These are phyloP conservation scores for Saccharomyces hybrid DNA, from an alignment of 1,139 yeast species.

Conservation along the genomic window DNA sequence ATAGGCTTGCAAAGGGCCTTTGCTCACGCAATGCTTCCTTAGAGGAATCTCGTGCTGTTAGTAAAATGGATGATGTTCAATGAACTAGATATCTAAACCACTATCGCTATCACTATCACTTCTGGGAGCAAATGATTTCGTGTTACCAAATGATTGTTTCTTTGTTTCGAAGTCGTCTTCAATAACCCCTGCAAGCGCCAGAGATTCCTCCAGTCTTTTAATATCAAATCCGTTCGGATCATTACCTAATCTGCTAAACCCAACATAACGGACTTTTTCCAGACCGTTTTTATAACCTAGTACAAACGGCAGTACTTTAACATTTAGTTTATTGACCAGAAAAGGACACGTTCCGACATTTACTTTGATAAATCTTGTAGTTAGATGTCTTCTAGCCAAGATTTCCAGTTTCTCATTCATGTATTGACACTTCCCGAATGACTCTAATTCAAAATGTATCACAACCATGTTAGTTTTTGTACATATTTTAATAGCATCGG, in stretches of 20 bases:
- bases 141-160: not conserved
- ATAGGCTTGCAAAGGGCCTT: not conserved
- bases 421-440: slow-evolving; percentile 50
- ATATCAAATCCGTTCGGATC: slow-evolving; percentile 37
- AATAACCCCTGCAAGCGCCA: slow-evolving; percentile 28
- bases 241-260: slow-evolving; percentile 51
- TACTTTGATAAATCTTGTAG: slow-evolving; percentile 48
- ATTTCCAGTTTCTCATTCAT: slow-evolving; percentile 46
- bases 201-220: slow-evolving; percentile 41
- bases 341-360: slow-evolving; percentile 65
- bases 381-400: slow-evolving; percentile 52
- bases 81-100: slow-evolving; percentile 33
- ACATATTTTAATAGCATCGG: slow-evolving; percentile 47
- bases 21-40: not conserved
- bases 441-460: slow-evolving; percentile 59
- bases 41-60: not conserved
- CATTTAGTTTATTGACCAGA: slow-evolving; percentile 50
- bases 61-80: not conserved
- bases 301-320: slow-evolving; percentile 67
- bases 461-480: slow-evolving; percentile 39
- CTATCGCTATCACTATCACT: slow-evolving; percentile 33
- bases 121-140: not conserved
- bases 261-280: slow-evolving; percentile 54
- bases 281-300: slow-evolving; percentile 53
- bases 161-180: slow-evolving; percentile 16